Percentiles rank a stretch among this genome's conserved stretches.
These are phyloP conservation scores for Lonicera japonica DNA, from an alignment of 129 eudicot genomes.

Conservation along the genomic window DNA sequence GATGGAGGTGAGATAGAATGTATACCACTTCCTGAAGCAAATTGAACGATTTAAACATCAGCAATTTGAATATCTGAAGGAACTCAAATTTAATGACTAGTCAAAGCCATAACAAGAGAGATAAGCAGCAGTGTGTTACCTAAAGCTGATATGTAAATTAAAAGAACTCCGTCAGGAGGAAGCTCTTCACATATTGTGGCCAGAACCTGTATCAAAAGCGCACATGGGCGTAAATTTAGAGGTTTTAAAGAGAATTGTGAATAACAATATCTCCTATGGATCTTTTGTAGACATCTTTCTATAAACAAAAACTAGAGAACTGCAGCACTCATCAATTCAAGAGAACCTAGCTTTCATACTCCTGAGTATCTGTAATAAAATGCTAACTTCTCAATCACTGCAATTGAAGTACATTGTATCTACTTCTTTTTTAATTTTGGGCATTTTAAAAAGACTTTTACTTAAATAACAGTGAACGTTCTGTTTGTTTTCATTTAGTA, in stretches of 20 bases:
- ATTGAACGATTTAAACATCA: conserved; percentile 9
- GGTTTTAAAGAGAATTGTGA: not conserved
- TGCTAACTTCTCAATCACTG: too few species aligned
- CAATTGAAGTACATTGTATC: too few species aligned
- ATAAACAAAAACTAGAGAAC: not conserved
- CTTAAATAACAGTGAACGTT: too few species aligned
- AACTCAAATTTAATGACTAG: not conserved
- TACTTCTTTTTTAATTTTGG: too few species aligned
- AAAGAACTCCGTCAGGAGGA: conserved; percentile 76
- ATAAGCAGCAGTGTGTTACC: conserved; percentile 29
- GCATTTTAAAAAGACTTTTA: too few species aligned
- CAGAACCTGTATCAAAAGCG: conserved; percentile 55
- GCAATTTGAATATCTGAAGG: not conserved
- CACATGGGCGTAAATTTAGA: not conserved
- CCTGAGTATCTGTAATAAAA: not conserved
- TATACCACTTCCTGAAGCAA: conserved; percentile 35
- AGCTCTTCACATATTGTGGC: conserved; percentile 94
- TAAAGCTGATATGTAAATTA: conserved; percentile 75
- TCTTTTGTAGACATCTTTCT: not conserved
- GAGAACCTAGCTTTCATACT: too few species aligned
- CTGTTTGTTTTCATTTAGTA: too few species aligned
- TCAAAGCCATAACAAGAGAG: not conserved
- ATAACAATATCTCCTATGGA: not conserved
- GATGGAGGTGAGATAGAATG: conserved; percentile 33
- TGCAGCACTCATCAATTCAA: not conserved